Conservation (phyloP, 2,329 filamentous ascomycete species). For the Pyrenophora teres region DNA sequence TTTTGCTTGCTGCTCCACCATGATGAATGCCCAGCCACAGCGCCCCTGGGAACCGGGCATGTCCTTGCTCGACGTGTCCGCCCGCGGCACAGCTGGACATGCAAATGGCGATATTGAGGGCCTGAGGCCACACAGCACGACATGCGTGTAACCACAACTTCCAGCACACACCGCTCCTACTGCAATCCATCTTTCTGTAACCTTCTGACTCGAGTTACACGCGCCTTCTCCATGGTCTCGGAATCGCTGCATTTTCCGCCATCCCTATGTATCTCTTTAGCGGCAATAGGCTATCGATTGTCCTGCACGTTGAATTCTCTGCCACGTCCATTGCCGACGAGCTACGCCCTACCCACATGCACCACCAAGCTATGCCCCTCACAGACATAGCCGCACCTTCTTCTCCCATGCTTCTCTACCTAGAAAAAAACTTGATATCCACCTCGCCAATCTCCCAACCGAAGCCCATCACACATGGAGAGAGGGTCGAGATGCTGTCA, state of each 20-base stretch:
- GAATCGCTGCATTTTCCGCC: conserved; percentile 13
- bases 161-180: conserved; percentile 38
- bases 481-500: not conserved
- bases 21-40: conserved; percentile 26
- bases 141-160: conserved; percentile 33
- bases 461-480: not conserved
- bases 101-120: conserved; percentile 32
- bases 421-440: not conserved
- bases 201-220: not conserved
- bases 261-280: conserved; percentile 19
- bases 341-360: too few species aligned
- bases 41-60: conserved; percentile 16
- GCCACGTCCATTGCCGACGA: not conserved
- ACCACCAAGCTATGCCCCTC: not conserved
- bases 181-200: conserved; percentile 7
- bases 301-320: conserved; percentile 2
- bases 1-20: conserved; percentile 28
- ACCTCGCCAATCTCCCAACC: not conserved
- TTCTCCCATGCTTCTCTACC: not conserved
- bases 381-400: not conserved
- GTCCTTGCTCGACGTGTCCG: conserved; percentile 12
- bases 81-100: conserved; percentile 21
- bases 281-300: conserved; percentile 27
- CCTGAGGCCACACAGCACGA: conserved; percentile 40
- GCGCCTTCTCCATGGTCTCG: conserved; percentile 25